Evolutionary conservation across 2,329 filamentous ascomycete species (phyloP).

Genomic region (Penicillium decumbens): DNA sequence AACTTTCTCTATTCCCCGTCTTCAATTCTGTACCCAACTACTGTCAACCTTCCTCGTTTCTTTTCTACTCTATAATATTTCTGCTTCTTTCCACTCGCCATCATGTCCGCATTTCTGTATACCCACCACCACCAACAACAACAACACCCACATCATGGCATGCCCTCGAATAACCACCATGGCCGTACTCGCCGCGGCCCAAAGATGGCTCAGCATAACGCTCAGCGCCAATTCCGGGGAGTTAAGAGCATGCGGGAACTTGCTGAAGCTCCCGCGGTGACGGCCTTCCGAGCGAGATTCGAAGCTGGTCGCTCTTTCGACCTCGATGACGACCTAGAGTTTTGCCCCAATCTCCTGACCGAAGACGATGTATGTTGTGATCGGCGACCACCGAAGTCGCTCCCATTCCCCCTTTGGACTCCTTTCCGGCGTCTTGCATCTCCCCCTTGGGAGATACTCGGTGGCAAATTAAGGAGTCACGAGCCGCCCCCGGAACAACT

Average conservation of each 20-base stretch:
- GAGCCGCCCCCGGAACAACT: neutral
- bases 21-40: constrained; percentile 7
- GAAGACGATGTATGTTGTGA: constrained; percentile 72
- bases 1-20: constrained; percentile 18
- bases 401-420: neutral
- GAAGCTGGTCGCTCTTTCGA: constrained; percentile 92
- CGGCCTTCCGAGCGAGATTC: constrained; percentile 78
- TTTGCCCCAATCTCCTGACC: constrained; percentile 86
- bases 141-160: constrained; percentile 45
- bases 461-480: neutral
- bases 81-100: constrained; percentile 21
- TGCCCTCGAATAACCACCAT: constrained; percentile 68
- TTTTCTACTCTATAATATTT: constrained; percentile 22
- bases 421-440: neutral
- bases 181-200: constrained; percentile 81
- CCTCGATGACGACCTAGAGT: constrained; percentile 91
- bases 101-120: constrained; percentile 48
- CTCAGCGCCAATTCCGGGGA: constrained; percentile 79
- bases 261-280: constrained; percentile 69
- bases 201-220: constrained; percentile 73
- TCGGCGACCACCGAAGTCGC: neutral
- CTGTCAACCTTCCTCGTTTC: constrained; percentile 13
- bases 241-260: constrained; percentile 83
- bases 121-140: constrained; percentile 42
- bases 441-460: neutral